These are phyloP conservation scores for Raffaelea ambrosiae DNA, from an alignment of 2,329 filamentous ascomycete species.

Conservation along the genomic window DNA sequence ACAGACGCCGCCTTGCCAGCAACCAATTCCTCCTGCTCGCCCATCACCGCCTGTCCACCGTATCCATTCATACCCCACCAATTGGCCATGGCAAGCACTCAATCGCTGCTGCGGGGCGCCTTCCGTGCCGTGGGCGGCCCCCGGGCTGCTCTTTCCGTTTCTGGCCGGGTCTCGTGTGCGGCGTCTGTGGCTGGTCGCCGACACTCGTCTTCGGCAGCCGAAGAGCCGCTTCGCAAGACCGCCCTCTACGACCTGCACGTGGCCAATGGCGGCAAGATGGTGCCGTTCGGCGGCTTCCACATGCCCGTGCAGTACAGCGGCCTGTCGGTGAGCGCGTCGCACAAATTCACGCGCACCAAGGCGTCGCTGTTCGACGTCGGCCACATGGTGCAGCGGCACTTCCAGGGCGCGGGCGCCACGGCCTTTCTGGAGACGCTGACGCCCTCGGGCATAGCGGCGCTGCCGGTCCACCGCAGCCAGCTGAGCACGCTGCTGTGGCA, in stretches of 20 bases:
- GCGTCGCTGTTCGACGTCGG: slow-evolving; percentile 92
- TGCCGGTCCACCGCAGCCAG: slow-evolving; percentile 62
- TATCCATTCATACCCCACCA: neutral
- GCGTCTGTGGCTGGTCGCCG: neutral
- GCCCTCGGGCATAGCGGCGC: slow-evolving; percentile 59
- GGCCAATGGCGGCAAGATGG: slow-evolving; percentile 79
- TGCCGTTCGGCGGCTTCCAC: slow-evolving; percentile 85
- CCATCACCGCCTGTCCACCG: too few relatives aligned
- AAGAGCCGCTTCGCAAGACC: slow-evolving; percentile 19
- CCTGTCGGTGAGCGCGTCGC: slow-evolving; percentile 71
- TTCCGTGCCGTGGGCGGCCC: too few relatives aligned
- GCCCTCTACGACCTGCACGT: slow-evolving; percentile 34
- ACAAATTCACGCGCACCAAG: slow-evolving; percentile 80
- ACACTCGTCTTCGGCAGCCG: neutral
- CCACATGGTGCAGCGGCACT: slow-evolving; percentile 90
- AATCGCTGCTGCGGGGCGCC: neutral
- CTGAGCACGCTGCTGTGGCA: slow-evolving; percentile 79
- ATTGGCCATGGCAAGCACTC: neutral
- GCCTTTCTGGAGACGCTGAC: slow-evolving; percentile 79
- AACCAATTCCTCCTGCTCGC: neutral
- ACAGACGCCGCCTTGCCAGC: neutral
- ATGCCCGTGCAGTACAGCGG: slow-evolving; percentile 89
- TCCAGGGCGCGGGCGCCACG: slow-evolving; percentile 71
- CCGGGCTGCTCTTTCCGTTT: neutral
- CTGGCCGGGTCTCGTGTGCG: neutral